Conservation (phyloP, 2,329 filamentous ascomycete genomes). For the Penicillium sp. region DNA sequence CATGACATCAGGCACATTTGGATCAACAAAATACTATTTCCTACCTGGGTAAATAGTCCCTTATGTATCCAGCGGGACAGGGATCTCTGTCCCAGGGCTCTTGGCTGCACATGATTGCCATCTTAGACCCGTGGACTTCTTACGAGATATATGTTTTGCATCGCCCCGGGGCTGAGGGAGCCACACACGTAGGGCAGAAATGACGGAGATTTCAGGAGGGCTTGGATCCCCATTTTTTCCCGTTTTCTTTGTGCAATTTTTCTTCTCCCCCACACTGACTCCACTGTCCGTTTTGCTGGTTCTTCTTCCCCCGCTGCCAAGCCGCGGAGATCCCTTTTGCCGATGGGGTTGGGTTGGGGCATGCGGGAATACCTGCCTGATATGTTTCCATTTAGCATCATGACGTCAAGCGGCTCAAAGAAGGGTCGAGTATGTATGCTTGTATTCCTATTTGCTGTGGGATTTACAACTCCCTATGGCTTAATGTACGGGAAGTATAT, state of each 20-base stretch:
- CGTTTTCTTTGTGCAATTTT: neutral
- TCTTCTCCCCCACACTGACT: too few relatives aligned
- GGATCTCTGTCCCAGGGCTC: neutral
- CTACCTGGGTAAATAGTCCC: neutral
- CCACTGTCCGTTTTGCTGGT: neutral
- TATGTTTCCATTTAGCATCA: neutral
- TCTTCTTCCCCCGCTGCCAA: conserved; percentile 1
- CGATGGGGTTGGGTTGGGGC: neutral
- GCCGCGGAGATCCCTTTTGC: neutral
- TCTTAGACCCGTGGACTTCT: neutral
- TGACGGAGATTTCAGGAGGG: too few relatives aligned
- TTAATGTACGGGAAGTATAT: conserved; percentile 14
- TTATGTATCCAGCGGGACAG: neutral
- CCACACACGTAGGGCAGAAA: neutral
- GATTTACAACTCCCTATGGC: conserved; percentile 9
- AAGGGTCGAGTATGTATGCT: neutral
- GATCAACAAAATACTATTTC: neutral
- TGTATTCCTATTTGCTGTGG: neutral
- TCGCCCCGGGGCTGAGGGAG: neutral
- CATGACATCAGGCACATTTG: neutral
- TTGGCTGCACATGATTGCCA: neutral
- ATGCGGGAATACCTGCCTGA: neutral
- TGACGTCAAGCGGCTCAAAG: neutral
- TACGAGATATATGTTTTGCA: neutral
- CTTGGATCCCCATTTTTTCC: neutral